A percentile compares a stretch with the other conserved stretches of the same genome.
phyloP scores from a whole-genome alignment of 208 protist species.

The Leishmania braziliensis region DNA sequence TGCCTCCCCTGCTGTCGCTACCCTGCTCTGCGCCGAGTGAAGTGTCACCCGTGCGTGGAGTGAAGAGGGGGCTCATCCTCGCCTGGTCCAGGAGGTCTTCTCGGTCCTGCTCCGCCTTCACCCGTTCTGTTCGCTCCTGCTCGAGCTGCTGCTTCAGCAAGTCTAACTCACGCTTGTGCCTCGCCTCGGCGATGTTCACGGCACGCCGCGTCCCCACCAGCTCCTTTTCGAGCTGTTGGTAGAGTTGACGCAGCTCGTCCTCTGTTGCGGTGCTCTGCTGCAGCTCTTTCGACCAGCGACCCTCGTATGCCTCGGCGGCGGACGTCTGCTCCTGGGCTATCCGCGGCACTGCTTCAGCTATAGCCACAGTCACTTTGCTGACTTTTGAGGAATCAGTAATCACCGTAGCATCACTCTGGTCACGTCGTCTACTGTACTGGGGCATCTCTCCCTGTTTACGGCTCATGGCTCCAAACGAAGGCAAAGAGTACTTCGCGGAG shows the following conservation, averaged over 20 bases:
- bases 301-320: constrained; percentile 8
- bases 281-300: constrained; percentile 15
- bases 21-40: neutral
- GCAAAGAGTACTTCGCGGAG: constrained; percentile 2
- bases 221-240: constrained; percentile 28
- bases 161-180: constrained; percentile 30
- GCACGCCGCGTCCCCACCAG: constrained; percentile 1
- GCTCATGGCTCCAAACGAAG: neutral
- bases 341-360: constrained; percentile 22
- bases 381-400: neutral
- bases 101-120: constrained; percentile 32
- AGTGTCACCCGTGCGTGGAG: neutral
- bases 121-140: constrained; percentile 21
- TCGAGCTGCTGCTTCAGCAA: constrained; percentile 37
- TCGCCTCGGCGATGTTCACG: constrained; percentile 8
- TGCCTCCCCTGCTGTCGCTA: neutral
- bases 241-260: constrained; percentile 17
- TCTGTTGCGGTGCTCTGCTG: constrained; percentile 10
- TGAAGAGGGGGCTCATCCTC: neutral
- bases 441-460: neutral
- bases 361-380: constrained; percentile 3
- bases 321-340: constrained; percentile 17
- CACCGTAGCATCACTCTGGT: neutral
- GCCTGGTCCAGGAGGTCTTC: constrained; percentile 38
- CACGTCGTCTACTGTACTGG: neutral